Evolutionary conservation across 2,329 filamentous ascomycete species (phyloP), one percentile per base, ranked within the genome.

Genomic region (Chrysosporium keratinophilum): DNA sequence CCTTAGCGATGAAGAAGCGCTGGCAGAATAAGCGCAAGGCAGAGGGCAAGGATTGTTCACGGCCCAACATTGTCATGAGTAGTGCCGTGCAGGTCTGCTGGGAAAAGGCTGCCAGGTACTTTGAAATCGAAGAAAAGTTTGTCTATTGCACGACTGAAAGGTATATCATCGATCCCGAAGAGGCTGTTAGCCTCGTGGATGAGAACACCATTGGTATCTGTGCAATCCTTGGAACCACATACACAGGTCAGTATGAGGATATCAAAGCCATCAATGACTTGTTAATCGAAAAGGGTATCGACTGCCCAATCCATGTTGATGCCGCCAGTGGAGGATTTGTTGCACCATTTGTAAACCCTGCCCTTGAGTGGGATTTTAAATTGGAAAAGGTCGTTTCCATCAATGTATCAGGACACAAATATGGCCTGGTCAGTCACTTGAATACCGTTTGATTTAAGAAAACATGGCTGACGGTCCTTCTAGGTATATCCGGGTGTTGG

Each of bases 1-100:
- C 71, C 1, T 75, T 96, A 35, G 90, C 90, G 62, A 95, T 96
- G 89, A 96, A 96, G 80, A 88, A 84, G 74, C 82, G 85, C 64
- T 97, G 91, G 91, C 84, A 87, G 75, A 89, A 93, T 70, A 84
- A 83, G 73, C 84, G 88, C 62, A 80, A 85, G 67, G 88, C 86
- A 3, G 87, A 81, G 62, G 90, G 89, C 57, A 93, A 94, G 74
- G 80, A 88, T 52, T 80, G 70, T 57, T 87, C 89, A 58, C 79
- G 79, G 43, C 91, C 91, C 53, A 97, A 97, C 72, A 84, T 97
- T 57, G 75, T 97, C 76, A 96, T 97, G 91, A 93, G 87, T 63
- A 88, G 87, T 23, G 90, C 91, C 33, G 91, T 96, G 1, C 91
- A 97, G 73, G 91, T 96, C 40, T 95, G 89, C 77, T 96, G 90